These are phyloP conservation scores for Diaporthe citriasiana DNA, from an alignment of 2,329 filamentous ascomycete species.

Conservation along the genomic window DNA sequence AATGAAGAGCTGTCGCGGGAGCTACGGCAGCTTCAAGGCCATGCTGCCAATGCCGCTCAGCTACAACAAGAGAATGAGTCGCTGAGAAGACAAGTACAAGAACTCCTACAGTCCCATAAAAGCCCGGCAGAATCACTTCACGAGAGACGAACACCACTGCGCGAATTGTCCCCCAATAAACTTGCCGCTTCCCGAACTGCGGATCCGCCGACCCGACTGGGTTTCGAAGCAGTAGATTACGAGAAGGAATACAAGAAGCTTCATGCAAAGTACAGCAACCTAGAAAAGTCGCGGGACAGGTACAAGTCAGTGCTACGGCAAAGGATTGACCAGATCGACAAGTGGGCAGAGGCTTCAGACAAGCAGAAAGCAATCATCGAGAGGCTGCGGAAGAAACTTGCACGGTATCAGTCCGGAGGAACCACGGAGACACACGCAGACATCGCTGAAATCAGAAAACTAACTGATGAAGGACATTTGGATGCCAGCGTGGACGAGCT, in stretches of 20 bases:
- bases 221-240: background rate
- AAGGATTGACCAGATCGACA: conserved; percentile 58
- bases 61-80: conserved; percentile 60
- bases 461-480: background rate
- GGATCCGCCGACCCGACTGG: background rate
- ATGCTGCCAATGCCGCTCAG: conserved; percentile 51
- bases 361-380: conserved; percentile 60
- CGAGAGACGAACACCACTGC: conserved; percentile 33
- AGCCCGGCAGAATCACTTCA: conserved; percentile 21
- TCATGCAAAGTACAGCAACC: conserved; percentile 56
- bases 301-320: conserved; percentile 56
- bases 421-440: background rate
- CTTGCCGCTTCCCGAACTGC: background rate
- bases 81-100: conserved; percentile 55
- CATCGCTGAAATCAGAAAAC: too few relatives aligned
- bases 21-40: conserved; percentile 52
- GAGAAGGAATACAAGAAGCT: conserved; percentile 50
- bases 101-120: conserved; percentile 46
- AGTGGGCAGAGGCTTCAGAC: conserved; percentile 62
- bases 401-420: background rate
- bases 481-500: background rate
- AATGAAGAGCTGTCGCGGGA: conserved; percentile 51
- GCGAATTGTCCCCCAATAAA: conserved; percentile 42
- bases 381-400: conserved; percentile 56
- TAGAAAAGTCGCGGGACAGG: conserved; percentile 58